Evolutionary conservation across 2,329 filamentous ascomycete genomes (phyloP).

Genomic region (Penicillium sp.): DNA sequence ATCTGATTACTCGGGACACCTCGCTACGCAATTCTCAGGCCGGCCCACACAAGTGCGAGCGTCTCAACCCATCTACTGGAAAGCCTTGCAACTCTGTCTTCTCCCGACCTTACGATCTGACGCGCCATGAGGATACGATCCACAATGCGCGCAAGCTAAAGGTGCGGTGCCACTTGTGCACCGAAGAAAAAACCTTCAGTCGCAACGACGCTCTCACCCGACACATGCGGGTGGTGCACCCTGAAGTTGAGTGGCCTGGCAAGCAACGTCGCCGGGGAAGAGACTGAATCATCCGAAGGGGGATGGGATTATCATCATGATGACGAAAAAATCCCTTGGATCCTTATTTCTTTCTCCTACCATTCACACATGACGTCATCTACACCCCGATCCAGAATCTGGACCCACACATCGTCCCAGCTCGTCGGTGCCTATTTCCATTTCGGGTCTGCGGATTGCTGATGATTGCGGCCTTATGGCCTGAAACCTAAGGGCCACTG

Average conservation of each 20-base stretch:
- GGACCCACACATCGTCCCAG: conserved; percentile 7
- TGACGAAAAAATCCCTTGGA: conserved; percentile 15
- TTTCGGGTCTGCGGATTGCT: conserved; percentile 5
- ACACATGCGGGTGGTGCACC: conserved; percentile 92
- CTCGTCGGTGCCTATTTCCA: conserved; percentile 15
- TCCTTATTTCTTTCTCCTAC: neutral
- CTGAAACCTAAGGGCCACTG: conserved; percentile 11
- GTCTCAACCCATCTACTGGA: conserved; percentile 90
- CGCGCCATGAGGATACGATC: conserved; percentile 94
- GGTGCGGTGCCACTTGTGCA: conserved; percentile 87
- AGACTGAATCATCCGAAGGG: conserved; percentile 26
- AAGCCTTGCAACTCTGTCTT: conserved; percentile 95
- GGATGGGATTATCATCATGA: conserved; percentile 16
- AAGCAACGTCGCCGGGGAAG: conserved; percentile 51
- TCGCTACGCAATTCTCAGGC: conserved; percentile 77
- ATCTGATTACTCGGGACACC: conserved; percentile 40
- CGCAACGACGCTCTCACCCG: conserved; percentile 90
- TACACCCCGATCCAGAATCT: conserved; percentile 4
- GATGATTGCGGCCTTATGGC: conserved; percentile 15
- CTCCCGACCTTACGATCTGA: conserved; percentile 93
- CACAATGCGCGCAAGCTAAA: conserved; percentile 95
- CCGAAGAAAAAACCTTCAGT: conserved; percentile 95
- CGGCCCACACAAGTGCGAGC: conserved; percentile 87
- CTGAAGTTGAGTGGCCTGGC: conserved; percentile 79
- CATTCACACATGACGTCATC: conserved; percentile 13